phyloP scores from a whole-genome alignment of 2,329 filamentous ascomycete genomes.

The Aspergillus bombycis region DNA sequence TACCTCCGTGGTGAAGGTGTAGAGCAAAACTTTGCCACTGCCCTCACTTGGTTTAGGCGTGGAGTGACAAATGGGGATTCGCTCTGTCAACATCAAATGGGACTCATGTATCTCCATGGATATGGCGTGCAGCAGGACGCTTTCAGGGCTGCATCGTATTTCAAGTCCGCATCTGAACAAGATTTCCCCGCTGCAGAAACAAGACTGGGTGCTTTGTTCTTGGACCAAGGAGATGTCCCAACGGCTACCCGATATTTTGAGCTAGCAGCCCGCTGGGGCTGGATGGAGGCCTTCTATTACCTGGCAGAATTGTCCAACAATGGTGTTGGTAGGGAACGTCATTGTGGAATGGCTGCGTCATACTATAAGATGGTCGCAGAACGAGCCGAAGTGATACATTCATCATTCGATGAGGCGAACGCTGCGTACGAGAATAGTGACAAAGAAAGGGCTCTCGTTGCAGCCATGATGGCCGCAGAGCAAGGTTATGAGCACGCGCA shows the following conservation, averaged over 20 bases:
- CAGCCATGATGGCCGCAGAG: slow-evolving; percentile 85
- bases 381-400: slow-evolving; percentile 71
- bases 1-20: slow-evolving; percentile 85
- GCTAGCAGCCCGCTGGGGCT: slow-evolving; percentile 76
- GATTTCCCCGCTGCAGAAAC: slow-evolving; percentile 81
- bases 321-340: slow-evolving; percentile 77
- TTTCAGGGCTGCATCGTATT: slow-evolving; percentile 71
- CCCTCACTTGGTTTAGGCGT: slow-evolving; percentile 80
- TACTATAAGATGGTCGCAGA: slow-evolving; percentile 84
- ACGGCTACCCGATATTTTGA: slow-evolving; percentile 87
- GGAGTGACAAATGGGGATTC: slow-evolving; percentile 76
- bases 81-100: slow-evolving; percentile 81
- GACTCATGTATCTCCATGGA: slow-evolving; percentile 80
- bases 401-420: slow-evolving; percentile 81
- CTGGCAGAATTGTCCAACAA: slow-evolving; percentile 83
- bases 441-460: slow-evolving; percentile 75
- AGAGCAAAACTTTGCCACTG: slow-evolving; percentile 74
- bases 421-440: slow-evolving; percentile 79
- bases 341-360: slow-evolving; percentile 73
- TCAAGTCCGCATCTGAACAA: slow-evolving; percentile 79
- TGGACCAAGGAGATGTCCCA: slow-evolving; percentile 83
- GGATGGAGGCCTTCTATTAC: slow-evolving; percentile 90
- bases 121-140: slow-evolving; percentile 72
- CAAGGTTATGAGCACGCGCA: slow-evolving; percentile 90
- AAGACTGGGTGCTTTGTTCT: slow-evolving; percentile 77